Conservation (phyloP, 176 grass and related monocot species). For the Bonia amplexicaulis region DNA sequence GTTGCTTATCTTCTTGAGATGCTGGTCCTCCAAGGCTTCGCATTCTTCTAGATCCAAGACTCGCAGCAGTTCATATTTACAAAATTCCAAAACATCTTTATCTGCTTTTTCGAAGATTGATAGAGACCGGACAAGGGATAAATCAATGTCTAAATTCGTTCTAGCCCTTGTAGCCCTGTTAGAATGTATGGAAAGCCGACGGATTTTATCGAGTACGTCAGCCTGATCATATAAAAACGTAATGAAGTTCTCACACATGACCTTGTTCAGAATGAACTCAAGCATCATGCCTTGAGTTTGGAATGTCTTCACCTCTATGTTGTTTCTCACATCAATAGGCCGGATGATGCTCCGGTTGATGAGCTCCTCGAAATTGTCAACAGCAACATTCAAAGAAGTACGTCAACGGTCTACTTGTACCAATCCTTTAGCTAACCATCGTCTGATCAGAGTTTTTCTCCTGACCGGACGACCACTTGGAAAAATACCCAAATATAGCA, state of each 20-base stretch:
- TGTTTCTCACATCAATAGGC: background rate
- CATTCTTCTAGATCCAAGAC: too few relatives aligned
- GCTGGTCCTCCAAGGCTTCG: too few relatives aligned
- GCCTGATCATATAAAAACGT: background rate
- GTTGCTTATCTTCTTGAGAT: background rate
- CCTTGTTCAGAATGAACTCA: conserved; percentile 5
- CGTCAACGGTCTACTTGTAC: background rate
- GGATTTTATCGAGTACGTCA: too few relatives aligned
- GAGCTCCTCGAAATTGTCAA: background rate
- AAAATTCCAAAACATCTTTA: too few relatives aligned
- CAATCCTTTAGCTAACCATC: conserved; percentile 12
- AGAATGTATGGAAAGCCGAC: too few relatives aligned
- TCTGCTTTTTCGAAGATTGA: too few relatives aligned
- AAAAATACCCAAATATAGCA: background rate
- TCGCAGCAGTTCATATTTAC: too few relatives aligned
- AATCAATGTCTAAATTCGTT: too few relatives aligned
- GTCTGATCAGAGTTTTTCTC: background rate
- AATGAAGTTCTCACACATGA: conserved; percentile 6
- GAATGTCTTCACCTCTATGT: background rate
- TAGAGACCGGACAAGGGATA: too few relatives aligned
- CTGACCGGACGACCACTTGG: background rate
- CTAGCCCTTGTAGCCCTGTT: too few relatives aligned
- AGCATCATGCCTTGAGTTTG: conserved; percentile 3
- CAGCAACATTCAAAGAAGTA: background rate
- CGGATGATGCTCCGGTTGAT: conserved; percentile 2